phyloP scores from a whole-genome alignment of 176 grass and related monocot genomes.

The Cocos nucifera region DNA sequence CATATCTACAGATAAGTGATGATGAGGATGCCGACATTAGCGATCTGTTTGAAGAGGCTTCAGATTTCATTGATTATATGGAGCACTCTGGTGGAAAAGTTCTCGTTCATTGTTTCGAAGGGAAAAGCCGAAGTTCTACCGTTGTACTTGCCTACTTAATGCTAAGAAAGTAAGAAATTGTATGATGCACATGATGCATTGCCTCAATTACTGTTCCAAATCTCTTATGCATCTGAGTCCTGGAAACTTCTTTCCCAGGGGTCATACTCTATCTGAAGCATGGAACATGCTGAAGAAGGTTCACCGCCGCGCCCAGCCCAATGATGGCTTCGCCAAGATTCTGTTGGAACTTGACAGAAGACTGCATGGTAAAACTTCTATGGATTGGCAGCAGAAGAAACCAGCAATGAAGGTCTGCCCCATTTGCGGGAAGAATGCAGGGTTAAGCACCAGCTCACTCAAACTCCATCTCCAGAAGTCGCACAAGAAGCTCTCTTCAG shows the following conservation, averaged over 20 bases:
- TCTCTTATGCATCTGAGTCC: too few relatives aligned
- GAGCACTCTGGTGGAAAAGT: constrained; percentile 56
- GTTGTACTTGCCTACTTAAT: constrained; percentile 78
- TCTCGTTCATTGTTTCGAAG: constrained; percentile 92
- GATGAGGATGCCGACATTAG: constrained; percentile 89
- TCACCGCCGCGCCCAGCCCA: constrained; percentile 70
- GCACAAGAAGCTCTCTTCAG: constrained; percentile 54
- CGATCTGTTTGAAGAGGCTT: constrained; percentile 75
- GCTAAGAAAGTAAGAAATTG: constrained; percentile 60
- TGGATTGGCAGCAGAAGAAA: constrained; percentile 88
- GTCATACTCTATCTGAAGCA: constrained; percentile 54
- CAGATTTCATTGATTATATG: constrained; percentile 54
- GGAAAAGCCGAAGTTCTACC: constrained; percentile 89
- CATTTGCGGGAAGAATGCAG: constrained; percentile 72
- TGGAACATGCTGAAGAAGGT: constrained; percentile 83
- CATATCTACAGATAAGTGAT: constrained; percentile 58
- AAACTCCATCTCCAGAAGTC: constrained; percentile 92
- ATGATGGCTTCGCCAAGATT: constrained; percentile 73
- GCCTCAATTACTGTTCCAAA: too few relatives aligned
- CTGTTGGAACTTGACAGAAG: constrained; percentile 60
- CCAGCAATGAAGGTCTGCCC: constrained; percentile 93
- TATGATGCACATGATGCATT: background rate
- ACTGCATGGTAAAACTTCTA: constrained; percentile 71
- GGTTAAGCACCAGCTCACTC: constrained; percentile 87
- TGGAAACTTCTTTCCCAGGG: constrained; percentile 22